Conservation (phyloP, 805 yeast species). For the Metschnikowia santaceciliae region DNA sequence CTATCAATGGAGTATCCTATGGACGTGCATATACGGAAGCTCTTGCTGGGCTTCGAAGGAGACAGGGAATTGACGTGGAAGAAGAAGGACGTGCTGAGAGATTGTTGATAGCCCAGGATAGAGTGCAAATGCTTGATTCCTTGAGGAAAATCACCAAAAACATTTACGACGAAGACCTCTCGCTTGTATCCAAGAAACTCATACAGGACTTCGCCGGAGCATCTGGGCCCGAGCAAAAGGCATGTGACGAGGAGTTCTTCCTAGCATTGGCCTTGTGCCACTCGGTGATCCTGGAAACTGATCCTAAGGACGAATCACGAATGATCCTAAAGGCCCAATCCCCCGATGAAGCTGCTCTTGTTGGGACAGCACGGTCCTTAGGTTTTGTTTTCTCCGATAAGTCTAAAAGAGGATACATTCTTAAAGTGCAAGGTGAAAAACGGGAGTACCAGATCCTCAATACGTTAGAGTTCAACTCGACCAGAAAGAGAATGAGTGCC, state of each 20-base stretch:
- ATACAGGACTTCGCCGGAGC: constrained; percentile 57
- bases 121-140: constrained; percentile 49
- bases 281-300: constrained; percentile 68
- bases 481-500: constrained; percentile 86
- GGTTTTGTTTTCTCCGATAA: constrained; percentile 65
- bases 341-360: constrained; percentile 86
- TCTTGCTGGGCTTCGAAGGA: constrained; percentile 63
- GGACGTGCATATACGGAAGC: constrained; percentile 81
- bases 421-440: constrained; percentile 65
- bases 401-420: constrained; percentile 63
- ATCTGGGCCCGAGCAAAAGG: constrained; percentile 48
- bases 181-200: constrained; percentile 66
- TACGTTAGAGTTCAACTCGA: constrained; percentile 73
- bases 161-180: constrained; percentile 53
- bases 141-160: constrained; percentile 17
- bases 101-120: constrained; percentile 54
- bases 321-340: constrained; percentile 68
- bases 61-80: constrained; percentile 60
- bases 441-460: constrained; percentile 71
- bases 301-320: constrained; percentile 55
- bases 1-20: constrained; percentile 62
- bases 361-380: constrained; percentile 73
- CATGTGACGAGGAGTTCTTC: constrained; percentile 70
- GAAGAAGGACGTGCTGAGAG: constrained; percentile 45
- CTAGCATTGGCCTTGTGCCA: constrained; percentile 73